Conservation (phyloP, 192 early-diverging fungal genomes). For the Oehlia diaphana region DNA sequence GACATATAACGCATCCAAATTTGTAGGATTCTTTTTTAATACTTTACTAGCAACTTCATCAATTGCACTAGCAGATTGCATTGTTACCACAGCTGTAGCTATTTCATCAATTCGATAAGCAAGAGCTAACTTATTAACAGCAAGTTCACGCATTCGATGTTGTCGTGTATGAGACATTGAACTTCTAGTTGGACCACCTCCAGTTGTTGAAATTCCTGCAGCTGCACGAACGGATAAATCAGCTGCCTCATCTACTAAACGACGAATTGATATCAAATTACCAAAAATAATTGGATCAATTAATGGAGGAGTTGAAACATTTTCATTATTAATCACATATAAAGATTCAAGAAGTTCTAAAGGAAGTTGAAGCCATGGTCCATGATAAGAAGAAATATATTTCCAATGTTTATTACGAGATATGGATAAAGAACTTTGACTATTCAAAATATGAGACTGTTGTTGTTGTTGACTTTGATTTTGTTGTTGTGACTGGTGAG, state of each 20-base stretch:
- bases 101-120: constrained; percentile 29
- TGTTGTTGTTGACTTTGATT: neutral
- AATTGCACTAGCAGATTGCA: constrained; percentile 27
- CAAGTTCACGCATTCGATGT: constrained; percentile 28
- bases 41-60: constrained; percentile 30
- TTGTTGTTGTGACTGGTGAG: neutral
- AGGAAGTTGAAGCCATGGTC: constrained; percentile 33
- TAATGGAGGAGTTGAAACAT: constrained; percentile 13
- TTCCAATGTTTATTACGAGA: constrained; percentile 31
- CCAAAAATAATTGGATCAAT: constrained; percentile 29
- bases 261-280: constrained; percentile 28
- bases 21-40: constrained; percentile 21
- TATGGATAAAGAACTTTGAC: constrained; percentile 20
- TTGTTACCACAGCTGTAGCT: constrained; percentile 23
- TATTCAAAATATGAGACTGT: neutral
- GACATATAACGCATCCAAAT: constrained; percentile 24
- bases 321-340: constrained; percentile 24
- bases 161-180: constrained; percentile 29
- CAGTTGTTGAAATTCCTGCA: constrained; percentile 17
- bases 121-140: constrained; percentile 29
- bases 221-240: constrained; percentile 27
- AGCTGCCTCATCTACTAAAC: constrained; percentile 23
- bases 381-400: constrained; percentile 33
- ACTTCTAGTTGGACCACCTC: constrained; percentile 12
- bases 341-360: constrained; percentile 28